Evolutionary conservation across 2,329 filamentous ascomycete species (phyloP).

Genomic region (Lachnellula suecica): DNA sequence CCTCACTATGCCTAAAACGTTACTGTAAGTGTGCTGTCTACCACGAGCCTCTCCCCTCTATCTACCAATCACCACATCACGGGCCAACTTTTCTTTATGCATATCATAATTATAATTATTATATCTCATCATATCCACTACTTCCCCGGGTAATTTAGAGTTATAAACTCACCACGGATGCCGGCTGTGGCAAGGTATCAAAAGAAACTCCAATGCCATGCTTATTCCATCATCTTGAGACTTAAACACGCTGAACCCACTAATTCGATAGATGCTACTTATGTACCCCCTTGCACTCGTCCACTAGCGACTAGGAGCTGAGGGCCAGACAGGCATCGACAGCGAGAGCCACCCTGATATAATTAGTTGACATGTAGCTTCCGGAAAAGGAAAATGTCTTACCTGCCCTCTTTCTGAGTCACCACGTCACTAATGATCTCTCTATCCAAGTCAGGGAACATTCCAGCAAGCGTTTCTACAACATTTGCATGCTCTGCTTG

Average conservation of each 20-base stretch:
- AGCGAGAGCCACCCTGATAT: slow-evolving; percentile 71
- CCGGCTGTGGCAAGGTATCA: slow-evolving; percentile 8
- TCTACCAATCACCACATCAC: too few species aligned
- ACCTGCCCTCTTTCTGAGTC: slow-evolving; percentile 91
- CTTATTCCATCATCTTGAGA: slow-evolving; percentile 12
- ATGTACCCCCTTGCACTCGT: neutral
- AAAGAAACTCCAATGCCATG: slow-evolving; percentile 12
- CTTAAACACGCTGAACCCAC: neutral
- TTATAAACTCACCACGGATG: neutral
- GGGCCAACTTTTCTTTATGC: neutral
- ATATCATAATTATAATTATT: slow-evolving; percentile 8
- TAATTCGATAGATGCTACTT: slow-evolving; percentile 5
- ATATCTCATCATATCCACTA: slow-evolving; percentile 4
- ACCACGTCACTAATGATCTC: slow-evolving; percentile 98
- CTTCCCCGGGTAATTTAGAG: slow-evolving; percentile 4
- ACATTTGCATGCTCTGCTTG: slow-evolving; percentile 84
- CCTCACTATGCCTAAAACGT: too few species aligned
- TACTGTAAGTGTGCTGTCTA: too few species aligned
- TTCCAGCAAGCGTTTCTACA: slow-evolving; percentile 89
- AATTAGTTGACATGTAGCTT: slow-evolving; percentile 22
- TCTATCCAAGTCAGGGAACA: slow-evolving; percentile 94
- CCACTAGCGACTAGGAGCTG: slow-evolving; percentile 24
- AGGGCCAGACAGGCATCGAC: slow-evolving; percentile 83
- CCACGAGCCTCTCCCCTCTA: too few species aligned
- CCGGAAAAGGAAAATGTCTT: slow-evolving; percentile 38